Evolutionary conservation across 176 grass and related monocot genomes (phyloP).

Genomic region (Eremochloa ophiuroides): DNA sequence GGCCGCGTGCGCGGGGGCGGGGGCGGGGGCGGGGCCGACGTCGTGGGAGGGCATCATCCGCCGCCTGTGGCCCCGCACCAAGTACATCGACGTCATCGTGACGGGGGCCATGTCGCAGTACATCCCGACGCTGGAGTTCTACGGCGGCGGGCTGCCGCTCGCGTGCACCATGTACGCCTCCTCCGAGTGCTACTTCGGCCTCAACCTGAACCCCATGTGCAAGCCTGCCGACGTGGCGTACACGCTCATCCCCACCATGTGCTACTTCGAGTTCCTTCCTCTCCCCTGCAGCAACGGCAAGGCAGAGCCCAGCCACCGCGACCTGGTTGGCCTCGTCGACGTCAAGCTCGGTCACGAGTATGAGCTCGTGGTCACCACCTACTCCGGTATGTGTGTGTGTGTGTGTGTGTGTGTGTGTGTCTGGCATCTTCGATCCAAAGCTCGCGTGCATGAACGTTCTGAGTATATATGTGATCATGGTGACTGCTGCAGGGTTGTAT

Average conservation of each 20-base stretch:
- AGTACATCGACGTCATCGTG: constrained; percentile 96
- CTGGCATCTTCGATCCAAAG: not conserved
- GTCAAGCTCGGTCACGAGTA: constrained; percentile 87
- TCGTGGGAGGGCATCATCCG: constrained; percentile 87
- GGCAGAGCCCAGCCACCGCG: constrained; percentile 48
- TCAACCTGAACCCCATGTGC: constrained; percentile 92
- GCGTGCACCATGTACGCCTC: constrained; percentile 98
- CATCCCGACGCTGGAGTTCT: constrained; percentile 88
- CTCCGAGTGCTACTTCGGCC: constrained; percentile 91
- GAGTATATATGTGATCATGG: not conserved
- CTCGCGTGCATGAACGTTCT: not conserved
- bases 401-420: not conserved
- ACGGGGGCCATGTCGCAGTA: constrained; percentile 98
- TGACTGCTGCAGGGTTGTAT: constrained; percentile 62
- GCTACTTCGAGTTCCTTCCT: constrained; percentile 92
- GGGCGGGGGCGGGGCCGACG: too few relatives aligned
- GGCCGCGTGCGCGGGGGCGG: constrained; percentile 50
- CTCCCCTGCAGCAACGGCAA: constrained; percentile 25
- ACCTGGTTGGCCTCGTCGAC: constrained; percentile 78
- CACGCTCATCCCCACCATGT: constrained; percentile 97
- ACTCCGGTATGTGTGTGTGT: constrained; percentile 42
- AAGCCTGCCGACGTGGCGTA: constrained; percentile 81
- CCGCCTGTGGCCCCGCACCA: constrained; percentile 85
- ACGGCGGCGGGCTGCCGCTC: constrained; percentile 69
- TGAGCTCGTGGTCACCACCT: constrained; percentile 94